These are phyloP conservation scores for Solanum sejunctum DNA, from an alignment of 257 asterid genomes.

Conservation along the genomic window DNA sequence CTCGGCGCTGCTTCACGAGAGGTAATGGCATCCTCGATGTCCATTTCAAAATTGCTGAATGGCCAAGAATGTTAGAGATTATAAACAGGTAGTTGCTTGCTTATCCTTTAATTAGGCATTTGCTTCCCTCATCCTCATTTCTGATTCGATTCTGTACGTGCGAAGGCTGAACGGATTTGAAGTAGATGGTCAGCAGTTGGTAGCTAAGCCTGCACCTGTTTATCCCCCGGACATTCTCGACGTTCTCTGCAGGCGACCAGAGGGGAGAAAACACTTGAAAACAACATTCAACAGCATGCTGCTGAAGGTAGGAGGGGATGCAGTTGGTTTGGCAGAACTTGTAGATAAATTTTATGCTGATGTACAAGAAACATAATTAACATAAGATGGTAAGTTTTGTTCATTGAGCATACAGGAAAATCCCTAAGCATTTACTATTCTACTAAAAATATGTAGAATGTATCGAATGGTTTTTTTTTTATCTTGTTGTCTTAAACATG, in stretches of 20 bases:
- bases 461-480: too few species aligned
- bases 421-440: not conserved
- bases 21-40: slow-evolving; percentile 6
- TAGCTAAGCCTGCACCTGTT: slow-evolving; percentile 50
- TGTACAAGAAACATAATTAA: not conserved
- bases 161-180: slow-evolving; percentile 28
- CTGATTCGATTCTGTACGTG: slow-evolving; percentile 1
- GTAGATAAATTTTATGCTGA: slow-evolving; percentile 7
- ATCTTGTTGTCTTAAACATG: too few species aligned
- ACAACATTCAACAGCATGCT: slow-evolving; percentile 16
- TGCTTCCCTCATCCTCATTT: not conserved
- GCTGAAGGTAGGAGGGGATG: slow-evolving; percentile 8
- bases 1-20: rapidly evolving
- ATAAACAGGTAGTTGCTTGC: slow-evolving; percentile 35
- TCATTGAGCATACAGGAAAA: not conserved
- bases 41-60: slow-evolving; percentile 29
- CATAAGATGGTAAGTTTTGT: not conserved
- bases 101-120: not conserved
- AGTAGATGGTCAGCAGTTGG: slow-evolving; percentile 20
- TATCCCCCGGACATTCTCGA: slow-evolving; percentile 31
- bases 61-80: slow-evolving; percentile 57
- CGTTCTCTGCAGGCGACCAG: slow-evolving; percentile 44
- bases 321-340: slow-evolving; percentile 6
- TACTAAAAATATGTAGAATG: not conserved
- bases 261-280: slow-evolving; percentile 27